Evolutionary conservation across 2,329 filamentous ascomycete genomes (phyloP).

Genomic region (Diaporthe destruens): DNA sequence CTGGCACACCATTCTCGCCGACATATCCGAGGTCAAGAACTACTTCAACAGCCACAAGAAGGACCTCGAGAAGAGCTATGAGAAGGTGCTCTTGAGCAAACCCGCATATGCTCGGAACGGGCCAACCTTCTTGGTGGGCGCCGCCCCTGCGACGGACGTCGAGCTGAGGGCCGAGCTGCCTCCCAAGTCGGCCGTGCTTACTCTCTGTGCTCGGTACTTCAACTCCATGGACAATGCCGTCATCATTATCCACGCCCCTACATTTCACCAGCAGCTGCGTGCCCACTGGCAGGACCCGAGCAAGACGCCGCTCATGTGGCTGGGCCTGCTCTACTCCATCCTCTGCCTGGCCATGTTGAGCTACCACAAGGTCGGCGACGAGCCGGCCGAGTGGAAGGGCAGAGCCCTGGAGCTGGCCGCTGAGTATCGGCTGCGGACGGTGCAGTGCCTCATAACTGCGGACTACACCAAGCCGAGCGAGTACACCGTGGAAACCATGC

Average conservation of each 20-base stretch:
- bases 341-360: constrained; percentile 83
- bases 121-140: constrained; percentile 83
- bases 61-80: constrained; percentile 85
- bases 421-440: constrained; percentile 78
- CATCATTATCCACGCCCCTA: constrained; percentile 84
- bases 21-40: constrained; percentile 93
- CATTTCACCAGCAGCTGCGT: constrained; percentile 80
- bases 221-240: constrained; percentile 81
- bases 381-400: constrained; percentile 83
- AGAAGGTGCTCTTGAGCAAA: constrained; percentile 79
- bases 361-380: constrained; percentile 83
- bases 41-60: constrained; percentile 91
- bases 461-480: constrained; percentile 82
- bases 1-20: constrained; percentile 83
- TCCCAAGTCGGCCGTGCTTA: constrained; percentile 83
- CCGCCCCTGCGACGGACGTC: constrained; percentile 75
- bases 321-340: constrained; percentile 81
- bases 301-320: constrained; percentile 81
- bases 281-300: constrained; percentile 78
- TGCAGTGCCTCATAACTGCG: constrained; percentile 81
- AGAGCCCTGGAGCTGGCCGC: constrained; percentile 69
- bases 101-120: constrained; percentile 71
- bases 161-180: constrained; percentile 87
- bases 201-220: constrained; percentile 90
- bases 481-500: constrained; percentile 82